Conservation (phyloP, 139 green algal species). For the Yamagishiella unicocca region DNA sequence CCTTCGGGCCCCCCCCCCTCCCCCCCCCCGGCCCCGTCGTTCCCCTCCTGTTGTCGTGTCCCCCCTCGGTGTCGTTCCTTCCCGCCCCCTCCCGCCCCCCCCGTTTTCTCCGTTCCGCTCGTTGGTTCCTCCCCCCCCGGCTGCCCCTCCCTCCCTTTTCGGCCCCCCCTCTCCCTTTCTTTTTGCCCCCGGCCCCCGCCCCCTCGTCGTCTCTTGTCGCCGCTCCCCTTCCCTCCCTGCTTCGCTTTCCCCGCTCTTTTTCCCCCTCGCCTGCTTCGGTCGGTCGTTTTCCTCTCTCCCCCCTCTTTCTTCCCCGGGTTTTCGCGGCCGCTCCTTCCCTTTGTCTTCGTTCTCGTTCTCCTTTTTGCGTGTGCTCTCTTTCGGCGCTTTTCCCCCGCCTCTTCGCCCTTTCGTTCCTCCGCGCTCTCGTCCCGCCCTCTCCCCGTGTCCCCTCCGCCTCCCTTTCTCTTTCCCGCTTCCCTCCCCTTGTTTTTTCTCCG, state of each 20-base stretch:
- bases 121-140: too few relatives aligned
- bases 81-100: too few relatives aligned
- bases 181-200: neutral
- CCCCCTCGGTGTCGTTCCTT: too few relatives aligned
- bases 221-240: neutral
- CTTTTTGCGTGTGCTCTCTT: too few relatives aligned
- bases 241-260: neutral
- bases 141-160: neutral
- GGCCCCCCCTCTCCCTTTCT: neutral
- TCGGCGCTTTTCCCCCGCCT: neutral
- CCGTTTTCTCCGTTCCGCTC: too few relatives aligned
- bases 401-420: neutral
- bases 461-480: neutral
- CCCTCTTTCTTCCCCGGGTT: neutral
- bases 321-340: too few relatives aligned
- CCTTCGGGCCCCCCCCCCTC: too few relatives aligned
- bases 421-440: neutral
- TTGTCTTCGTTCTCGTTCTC: too few relatives aligned
- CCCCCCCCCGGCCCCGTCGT: too few relatives aligned
- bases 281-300: neutral
- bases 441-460: neutral
- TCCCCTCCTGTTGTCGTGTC: too few relatives aligned
- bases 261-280: neutral
- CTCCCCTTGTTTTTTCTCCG: neutral
- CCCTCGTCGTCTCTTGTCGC: neutral